Evolutionary conservation across 441 rosid genomes (phyloP).

Genomic region (Mallotus japonicus): DNA sequence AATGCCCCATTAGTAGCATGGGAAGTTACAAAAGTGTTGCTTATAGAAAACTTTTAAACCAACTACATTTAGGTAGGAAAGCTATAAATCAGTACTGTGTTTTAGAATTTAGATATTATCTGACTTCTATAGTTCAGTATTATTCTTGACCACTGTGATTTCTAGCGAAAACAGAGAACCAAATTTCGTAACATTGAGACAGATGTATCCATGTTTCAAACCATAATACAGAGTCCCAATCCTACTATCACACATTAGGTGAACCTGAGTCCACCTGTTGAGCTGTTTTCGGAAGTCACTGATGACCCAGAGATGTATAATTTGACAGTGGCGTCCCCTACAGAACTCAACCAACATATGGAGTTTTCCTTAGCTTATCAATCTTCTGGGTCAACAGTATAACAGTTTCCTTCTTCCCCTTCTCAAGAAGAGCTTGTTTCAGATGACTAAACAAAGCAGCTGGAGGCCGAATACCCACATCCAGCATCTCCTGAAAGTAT

Average conservation of each 20-base stretch:
- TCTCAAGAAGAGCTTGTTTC: conserved; percentile 62
- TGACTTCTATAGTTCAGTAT: background rate
- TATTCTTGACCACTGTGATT: background rate
- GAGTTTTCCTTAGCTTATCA: conserved; percentile 59
- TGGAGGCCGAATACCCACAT: conserved; percentile 75
- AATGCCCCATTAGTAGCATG: background rate
- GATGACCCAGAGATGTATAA: background rate
- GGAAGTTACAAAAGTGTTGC: no score
- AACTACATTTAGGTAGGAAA: background rate
- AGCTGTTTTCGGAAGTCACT: background rate
- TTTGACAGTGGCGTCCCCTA: background rate
- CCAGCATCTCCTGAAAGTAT: conserved; percentile 79
- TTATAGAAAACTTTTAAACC: background rate
- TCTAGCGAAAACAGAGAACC: background rate
- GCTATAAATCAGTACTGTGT: background rate
- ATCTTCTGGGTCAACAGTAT: conserved; percentile 46
- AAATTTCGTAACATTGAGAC: background rate
- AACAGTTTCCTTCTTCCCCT: conserved; percentile 54
- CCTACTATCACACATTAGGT: background rate
- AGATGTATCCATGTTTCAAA: background rate
- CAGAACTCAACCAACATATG: conserved; percentile 34
- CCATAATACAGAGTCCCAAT: background rate
- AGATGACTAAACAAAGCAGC: conserved; percentile 68
- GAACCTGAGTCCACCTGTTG: background rate
- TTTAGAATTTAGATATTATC: background rate